Evolutionary conservation across 202 grass and related monocot species (phyloP).

Genomic region (Alloteropsis angusta): DNA sequence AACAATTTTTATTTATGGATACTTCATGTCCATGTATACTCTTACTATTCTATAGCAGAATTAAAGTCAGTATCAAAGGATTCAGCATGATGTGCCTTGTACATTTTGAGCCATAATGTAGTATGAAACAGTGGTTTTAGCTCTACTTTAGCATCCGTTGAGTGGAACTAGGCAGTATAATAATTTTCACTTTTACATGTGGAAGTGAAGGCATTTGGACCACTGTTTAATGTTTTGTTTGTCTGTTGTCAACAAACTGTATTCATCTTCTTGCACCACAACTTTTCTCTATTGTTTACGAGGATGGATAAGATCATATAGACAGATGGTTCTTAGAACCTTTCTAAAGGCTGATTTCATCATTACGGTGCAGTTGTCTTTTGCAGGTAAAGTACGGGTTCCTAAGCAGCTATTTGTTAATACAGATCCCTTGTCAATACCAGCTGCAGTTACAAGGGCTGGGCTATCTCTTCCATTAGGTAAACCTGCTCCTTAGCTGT

Average conservation of each 20-base stretch:
- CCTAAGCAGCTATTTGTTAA: conserved; percentile 75
- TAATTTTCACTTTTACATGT: neutral
- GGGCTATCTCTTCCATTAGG: conserved; percentile 71
- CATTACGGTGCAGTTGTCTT: conserved; percentile 32
- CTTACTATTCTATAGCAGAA: neutral
- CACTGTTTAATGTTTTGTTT: neutral
- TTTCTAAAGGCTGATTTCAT: conserved; percentile 41
- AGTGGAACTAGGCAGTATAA: conserved; percentile 1
- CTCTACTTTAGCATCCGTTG: neutral
- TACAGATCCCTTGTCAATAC: conserved; percentile 66
- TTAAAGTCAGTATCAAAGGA: neutral
- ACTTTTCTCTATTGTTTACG: neutral
- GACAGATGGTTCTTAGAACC: conserved; percentile 30
- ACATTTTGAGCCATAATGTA: neutral
- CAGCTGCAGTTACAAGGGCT: conserved; percentile 56
- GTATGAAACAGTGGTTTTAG: neutral
- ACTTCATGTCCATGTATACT: neutral
- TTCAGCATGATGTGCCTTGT: neutral
- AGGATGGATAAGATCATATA: neutral
- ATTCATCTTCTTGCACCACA: neutral
- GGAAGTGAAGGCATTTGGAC: neutral
- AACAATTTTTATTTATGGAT: neutral
- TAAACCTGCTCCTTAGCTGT: conserved; percentile 9
- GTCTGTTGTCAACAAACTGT: neutral
- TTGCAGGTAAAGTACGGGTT: conserved; percentile 73